These are phyloP conservation scores for Serpula lacrymans DNA, from an alignment of 768 basidiomycete species.

Conservation along the genomic window DNA sequence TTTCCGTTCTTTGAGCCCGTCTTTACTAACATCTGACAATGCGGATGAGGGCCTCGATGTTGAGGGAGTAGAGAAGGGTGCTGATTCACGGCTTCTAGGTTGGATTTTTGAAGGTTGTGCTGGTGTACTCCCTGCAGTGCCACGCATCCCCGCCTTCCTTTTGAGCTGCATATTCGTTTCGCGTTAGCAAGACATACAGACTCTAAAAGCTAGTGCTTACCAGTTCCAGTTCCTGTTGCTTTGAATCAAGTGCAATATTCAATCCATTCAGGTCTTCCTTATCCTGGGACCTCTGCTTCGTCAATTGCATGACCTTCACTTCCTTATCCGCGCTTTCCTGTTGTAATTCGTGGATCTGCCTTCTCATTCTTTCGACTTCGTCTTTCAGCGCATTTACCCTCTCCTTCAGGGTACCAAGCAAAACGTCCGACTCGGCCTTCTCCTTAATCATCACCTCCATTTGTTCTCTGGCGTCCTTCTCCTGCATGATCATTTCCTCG, in stretches of 20 bases:
- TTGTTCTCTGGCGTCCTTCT: slow-evolving; percentile 20
- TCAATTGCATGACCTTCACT: slow-evolving; percentile 69
- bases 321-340: slow-evolving; percentile 85
- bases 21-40: slow-evolving; percentile 48
- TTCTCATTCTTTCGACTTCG: slow-evolving; percentile 57
- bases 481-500: slow-evolving; percentile 14
- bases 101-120: slow-evolving; percentile 38
- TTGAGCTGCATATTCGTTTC: slow-evolving; percentile 70
- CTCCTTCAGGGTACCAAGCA: slow-evolving; percentile 45
- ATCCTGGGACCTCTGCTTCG: slow-evolving; percentile 61
- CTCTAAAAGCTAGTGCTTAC: slow-evolving; percentile 41
- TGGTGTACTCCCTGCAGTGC: slow-evolving; percentile 56
- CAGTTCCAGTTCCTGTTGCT: slow-evolving; percentile 91
- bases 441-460: slow-evolving; percentile 49
- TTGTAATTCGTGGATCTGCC: slow-evolving; percentile 67
- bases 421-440: slow-evolving; percentile 55
- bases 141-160: slow-evolving; percentile 58
- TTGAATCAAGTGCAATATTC: slow-evolving; percentile 89
- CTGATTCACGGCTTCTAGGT: slow-evolving; percentile 48
- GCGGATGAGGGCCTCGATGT: slow-evolving; percentile 53
- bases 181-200: too few species aligned
- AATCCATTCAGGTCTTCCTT: slow-evolving; percentile 80
- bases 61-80: slow-evolving; percentile 52
- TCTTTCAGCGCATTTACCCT: slow-evolving; percentile 46
- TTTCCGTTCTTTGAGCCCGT: slow-evolving; percentile 24